Evolutionary conservation across 768 basidiomycete species (phyloP).

Genomic region (Lactarius sp.): DNA sequence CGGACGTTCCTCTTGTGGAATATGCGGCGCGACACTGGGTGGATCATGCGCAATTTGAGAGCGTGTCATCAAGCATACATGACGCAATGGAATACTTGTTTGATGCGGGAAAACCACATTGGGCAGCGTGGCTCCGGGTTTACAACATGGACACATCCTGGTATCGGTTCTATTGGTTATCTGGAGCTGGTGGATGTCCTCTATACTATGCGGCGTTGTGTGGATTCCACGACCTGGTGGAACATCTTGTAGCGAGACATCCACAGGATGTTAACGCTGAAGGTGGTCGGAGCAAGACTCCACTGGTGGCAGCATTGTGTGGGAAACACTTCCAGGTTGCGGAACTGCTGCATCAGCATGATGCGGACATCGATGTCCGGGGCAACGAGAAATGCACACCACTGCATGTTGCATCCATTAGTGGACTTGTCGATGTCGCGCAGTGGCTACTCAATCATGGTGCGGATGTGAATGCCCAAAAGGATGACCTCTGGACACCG

Average conservation of each 20-base stretch:
- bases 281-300: neutral
- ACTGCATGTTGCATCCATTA: rapidly evolving
- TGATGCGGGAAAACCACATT: neutral
- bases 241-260: neutral
- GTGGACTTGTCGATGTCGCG: neutral
- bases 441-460: neutral
- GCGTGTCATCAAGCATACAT: neutral
- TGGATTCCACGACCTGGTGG: neutral
- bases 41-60: neutral
- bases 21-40: neutral
- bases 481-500: no score
- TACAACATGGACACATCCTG: neutral
- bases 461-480: neutral
- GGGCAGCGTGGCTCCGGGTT: neutral
- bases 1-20: neutral
- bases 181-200: neutral
- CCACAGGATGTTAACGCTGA: neutral
- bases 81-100: conserved; percentile 1
- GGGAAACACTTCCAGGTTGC: neutral
- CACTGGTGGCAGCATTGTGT: conserved; percentile 1
- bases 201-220: conserved; percentile 6
- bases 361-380: neutral
- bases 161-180: no score
- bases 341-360: neutral
- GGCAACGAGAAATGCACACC: neutral